Conservation (phyloP, 2,329 filamentous ascomycete species). For the Alternaria sp. region DNA sequence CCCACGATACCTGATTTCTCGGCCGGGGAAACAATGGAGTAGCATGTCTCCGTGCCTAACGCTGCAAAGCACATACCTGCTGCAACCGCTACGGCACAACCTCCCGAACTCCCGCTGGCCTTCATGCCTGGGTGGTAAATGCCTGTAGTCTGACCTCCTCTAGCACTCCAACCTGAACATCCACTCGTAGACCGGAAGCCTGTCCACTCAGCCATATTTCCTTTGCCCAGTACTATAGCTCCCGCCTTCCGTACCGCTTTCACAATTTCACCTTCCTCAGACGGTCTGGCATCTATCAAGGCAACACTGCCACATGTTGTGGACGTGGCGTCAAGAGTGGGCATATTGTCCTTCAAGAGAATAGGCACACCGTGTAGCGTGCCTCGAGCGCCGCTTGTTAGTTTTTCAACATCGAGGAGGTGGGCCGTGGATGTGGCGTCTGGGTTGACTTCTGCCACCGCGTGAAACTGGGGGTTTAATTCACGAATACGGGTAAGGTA, state of each 20-base stretch:
- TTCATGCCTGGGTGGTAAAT: conserved; percentile 67
- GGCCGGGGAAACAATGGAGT: conserved; percentile 26
- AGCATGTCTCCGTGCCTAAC: conserved; percentile 63
- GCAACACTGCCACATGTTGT: conserved; percentile 66
- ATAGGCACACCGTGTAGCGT: conserved; percentile 68
- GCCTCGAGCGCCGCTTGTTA: conserved; percentile 56
- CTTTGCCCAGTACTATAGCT: conserved; percentile 70
- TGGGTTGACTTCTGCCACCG: conserved; percentile 60
- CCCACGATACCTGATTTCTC: conserved; percentile 29
- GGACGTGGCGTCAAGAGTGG: conserved; percentile 51
- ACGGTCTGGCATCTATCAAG: conserved; percentile 63
- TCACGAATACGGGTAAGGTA: conserved; percentile 65
- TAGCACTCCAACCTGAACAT: conserved; percentile 68
- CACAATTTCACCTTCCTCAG: conserved; percentile 65
- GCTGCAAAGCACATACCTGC: conserved; percentile 65
- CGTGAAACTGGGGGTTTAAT: conserved; percentile 65
- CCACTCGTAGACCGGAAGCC: conserved; percentile 65
- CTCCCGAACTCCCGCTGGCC: conserved; percentile 68
- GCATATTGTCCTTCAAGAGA: conserved; percentile 70
- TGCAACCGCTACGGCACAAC: conserved; percentile 65
- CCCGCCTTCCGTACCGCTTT: conserved; percentile 66
- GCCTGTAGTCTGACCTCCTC: conserved; percentile 67
- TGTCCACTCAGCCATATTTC: conserved; percentile 66
- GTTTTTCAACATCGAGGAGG: conserved; percentile 56
- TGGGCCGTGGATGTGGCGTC: conserved; percentile 58